phyloP scores from a whole-genome alignment of 805 yeast species.

The Starmerella riodocensis region DNA sequence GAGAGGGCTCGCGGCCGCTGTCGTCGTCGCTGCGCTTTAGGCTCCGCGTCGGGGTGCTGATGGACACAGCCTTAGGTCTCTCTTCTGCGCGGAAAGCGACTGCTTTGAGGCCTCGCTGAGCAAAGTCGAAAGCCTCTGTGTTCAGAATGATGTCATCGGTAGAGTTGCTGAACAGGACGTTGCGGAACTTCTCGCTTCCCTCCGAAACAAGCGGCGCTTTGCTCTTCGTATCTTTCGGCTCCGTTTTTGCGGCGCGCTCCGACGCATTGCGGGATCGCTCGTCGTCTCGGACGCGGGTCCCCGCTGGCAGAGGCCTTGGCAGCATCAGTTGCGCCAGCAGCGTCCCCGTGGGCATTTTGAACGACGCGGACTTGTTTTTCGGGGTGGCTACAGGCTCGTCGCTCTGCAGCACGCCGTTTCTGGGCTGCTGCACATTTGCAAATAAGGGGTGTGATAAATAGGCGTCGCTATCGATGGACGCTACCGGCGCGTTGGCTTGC shows the following conservation, averaged over 20 bases:
- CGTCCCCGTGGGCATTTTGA: slow-evolving; percentile 15
- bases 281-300: background rate
- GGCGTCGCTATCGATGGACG: slow-evolving; percentile 44
- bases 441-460: slow-evolving; percentile 71
- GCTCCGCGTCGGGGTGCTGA: slow-evolving; percentile 8
- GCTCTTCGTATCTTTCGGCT: background rate
- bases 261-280: background rate
- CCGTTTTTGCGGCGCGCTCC: background rate
- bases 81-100: background rate
- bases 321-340: slow-evolving; percentile 15
- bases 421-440: slow-evolving; percentile 7
- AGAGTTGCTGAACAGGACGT: slow-evolving; percentile 30
- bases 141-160: slow-evolving; percentile 58
- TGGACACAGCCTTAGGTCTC: slow-evolving; percentile 3
- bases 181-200: slow-evolving; percentile 12
- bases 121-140: slow-evolving; percentile 49
- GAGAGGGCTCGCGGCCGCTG: background rate
- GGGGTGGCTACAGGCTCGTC: slow-evolving; percentile 7
- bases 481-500: slow-evolving; percentile 26
- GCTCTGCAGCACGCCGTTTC: background rate
- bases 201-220: no score
- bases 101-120: background rate
- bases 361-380: slow-evolving; percentile 6
- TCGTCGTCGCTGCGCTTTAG: background rate
- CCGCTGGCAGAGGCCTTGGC: slow-evolving; percentile 12